Base-by-base conservation (phyloP, 805 yeast species). In the Starmerella etchellsii region DNA sequence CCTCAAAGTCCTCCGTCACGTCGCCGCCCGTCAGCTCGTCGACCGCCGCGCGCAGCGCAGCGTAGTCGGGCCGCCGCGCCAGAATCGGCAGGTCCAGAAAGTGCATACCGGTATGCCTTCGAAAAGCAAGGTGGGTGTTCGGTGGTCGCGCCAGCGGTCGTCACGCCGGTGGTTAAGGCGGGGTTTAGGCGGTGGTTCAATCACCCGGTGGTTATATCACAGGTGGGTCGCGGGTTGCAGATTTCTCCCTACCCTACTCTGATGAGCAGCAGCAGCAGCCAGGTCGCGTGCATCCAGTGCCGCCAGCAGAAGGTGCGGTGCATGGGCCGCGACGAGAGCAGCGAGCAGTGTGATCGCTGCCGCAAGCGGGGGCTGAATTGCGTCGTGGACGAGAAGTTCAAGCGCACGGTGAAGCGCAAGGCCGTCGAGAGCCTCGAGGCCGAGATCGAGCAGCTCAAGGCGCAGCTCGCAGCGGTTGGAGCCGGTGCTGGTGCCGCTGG, bases 251-350 rank as follows among this genome's bases (percentile, higher is more conserved):
- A n/a, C n/a, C n/a, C n/a, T n/a, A n/a, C n/a, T n/a, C n/a, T n/a
- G n/a, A n/a, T n/a, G n/a, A n/a, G n/a, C n/a, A n/a, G n/a, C n/a
- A n/a, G 39, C 38, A 38, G 40, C 8, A 40, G 46, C 16, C 44
- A 45, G 21, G 39, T 52, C 4, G 97, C 97, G 0, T 91, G 98
- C 65, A 84, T 83, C 1, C 95, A 88, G 54, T 91, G 98, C 57
- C 73, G 97, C 13, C 97, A 91, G 60, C 98, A 88, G 58, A 91
- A 91, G 61, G 67, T 63, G 20, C 28, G 50, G 19, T 49, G 53
- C 36, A 26, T 37, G 8, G 47, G 51, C 45, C 26, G 42, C n/a
- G 53, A 78, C 85, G 27, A 74, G 69, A 48, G 85, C 74, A 43
- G 68, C 0, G 66, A 66, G 8, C 81, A 95, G 1, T 91, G 98